phyloP scores from a whole-genome alignment of 2,329 filamentous ascomycete species.

The Phyllosticta capitalensis region DNA sequence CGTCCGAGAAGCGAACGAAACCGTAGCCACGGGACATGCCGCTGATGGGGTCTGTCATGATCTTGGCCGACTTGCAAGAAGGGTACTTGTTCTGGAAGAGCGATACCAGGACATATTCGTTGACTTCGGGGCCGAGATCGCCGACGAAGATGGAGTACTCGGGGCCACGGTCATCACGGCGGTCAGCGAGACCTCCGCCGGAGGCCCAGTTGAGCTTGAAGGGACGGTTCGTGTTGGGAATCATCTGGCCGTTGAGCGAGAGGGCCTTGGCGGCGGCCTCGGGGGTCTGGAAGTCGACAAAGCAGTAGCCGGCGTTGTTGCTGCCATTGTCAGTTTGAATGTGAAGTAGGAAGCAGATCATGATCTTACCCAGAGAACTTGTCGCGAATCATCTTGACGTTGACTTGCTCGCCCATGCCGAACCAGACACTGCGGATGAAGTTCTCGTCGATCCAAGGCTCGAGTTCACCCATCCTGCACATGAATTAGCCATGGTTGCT shows the following conservation, averaged over 20 bases:
- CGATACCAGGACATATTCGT: slow-evolving; percentile 94
- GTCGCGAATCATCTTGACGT: slow-evolving; percentile 99
- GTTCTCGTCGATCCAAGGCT: slow-evolving; percentile 98
- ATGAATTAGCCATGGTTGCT: not conserved
- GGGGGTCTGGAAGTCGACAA: slow-evolving; percentile 80
- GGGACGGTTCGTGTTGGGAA: slow-evolving; percentile 86
- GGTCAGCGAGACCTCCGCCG: slow-evolving; percentile 87
- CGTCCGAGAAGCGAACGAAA: slow-evolving; percentile 93
- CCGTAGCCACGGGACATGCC: slow-evolving; percentile 97
- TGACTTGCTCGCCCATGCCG: slow-evolving; percentile 85
- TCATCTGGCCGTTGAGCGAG: slow-evolving; percentile 75
- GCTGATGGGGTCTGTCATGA: slow-evolving; percentile 98
- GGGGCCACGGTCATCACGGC: slow-evolving; percentile 89
- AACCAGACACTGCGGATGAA: slow-evolving; percentile 96
- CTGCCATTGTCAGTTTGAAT: slow-evolving; percentile 42
- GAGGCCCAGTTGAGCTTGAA: slow-evolving; percentile 99
- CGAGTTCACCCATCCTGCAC: slow-evolving; percentile 92
- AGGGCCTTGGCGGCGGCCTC: slow-evolving; percentile 87
- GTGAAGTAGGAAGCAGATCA: not conserved
- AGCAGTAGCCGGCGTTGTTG: slow-evolving; percentile 98
- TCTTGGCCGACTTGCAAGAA: slow-evolving; percentile 98
- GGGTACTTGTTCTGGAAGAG: slow-evolving; percentile 95
- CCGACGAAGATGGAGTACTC: slow-evolving; percentile 98
- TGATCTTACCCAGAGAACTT: slow-evolving; percentile 84
- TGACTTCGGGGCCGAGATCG: slow-evolving; percentile 94